Conservation (phyloP, 2,329 filamentous ascomycete genomes). For the Sclerotinia nivalis region DNA sequence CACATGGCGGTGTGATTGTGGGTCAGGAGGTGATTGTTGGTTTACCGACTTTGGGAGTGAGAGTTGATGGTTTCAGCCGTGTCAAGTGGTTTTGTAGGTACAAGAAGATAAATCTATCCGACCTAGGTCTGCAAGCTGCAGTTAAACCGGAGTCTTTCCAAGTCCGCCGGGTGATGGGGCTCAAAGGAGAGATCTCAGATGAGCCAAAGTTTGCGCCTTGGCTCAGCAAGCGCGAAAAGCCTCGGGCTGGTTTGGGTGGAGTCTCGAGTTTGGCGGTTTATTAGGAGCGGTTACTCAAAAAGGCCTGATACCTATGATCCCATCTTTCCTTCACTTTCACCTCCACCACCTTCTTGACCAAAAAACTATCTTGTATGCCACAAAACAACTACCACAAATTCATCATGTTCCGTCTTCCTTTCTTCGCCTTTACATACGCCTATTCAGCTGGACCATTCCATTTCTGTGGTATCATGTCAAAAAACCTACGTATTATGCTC, state of each 20-base stretch:
- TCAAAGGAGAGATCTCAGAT: conserved; percentile 8
- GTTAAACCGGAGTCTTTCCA: neutral
- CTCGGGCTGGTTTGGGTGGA: neutral
- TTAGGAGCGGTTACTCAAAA: neutral
- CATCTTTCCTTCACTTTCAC: neutral
- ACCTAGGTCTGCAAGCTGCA: conserved; percentile 6
- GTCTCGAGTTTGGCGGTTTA: neutral
- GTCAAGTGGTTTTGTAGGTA: conserved; percentile 15
- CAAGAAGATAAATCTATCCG: conserved; percentile 6
- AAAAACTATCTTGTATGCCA: neutral
- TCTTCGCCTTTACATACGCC: neutral
- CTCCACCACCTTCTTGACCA: neutral
- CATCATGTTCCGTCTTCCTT: too few species aligned
- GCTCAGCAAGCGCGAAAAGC: neutral
- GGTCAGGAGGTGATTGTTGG: conserved; percentile 9
- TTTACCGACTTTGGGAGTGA: conserved; percentile 13
- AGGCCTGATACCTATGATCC: neutral
- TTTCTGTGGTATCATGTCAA: neutral
- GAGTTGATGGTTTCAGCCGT: neutral
- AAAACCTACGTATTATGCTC: neutral
- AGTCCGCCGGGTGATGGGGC: conserved; percentile 7
- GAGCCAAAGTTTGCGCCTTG: neutral
- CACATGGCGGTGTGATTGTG: neutral
- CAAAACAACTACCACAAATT: neutral
- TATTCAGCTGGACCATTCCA: too few species aligned